These are phyloP conservation scores for Adansonia gregorii DNA, from an alignment of 441 rosid species.

Conservation along the genomic window DNA sequence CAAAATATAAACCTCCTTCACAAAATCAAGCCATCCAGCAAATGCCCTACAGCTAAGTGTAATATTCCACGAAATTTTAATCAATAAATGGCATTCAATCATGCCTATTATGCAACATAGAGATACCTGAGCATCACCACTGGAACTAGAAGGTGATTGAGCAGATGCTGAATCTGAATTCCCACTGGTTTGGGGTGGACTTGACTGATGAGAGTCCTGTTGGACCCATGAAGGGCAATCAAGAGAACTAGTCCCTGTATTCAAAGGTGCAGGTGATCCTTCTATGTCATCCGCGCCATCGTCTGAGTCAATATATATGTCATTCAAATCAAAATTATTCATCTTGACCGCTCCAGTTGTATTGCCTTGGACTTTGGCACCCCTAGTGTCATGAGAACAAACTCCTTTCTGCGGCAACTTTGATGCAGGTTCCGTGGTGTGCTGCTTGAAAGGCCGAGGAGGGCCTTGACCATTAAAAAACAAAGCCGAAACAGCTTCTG, in stretches of 20 bases:
- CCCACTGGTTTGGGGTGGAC: constrained; percentile 93
- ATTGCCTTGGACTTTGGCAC: constrained; percentile 43
- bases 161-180: constrained; percentile 96
- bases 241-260: constrained; percentile 63
- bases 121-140: constrained; percentile 81
- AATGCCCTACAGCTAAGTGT: not conserved
- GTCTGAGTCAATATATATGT: constrained; percentile 76
- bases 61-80: not conserved
- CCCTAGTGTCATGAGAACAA: constrained; percentile 34
- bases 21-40: not conserved
- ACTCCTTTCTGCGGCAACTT: constrained; percentile 49
- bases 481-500: constrained; percentile 48
- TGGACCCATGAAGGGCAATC: constrained; percentile 85
- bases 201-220: constrained; percentile 82
- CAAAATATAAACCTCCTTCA: constrained; percentile 7
- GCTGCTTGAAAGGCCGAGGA: constrained; percentile 47
- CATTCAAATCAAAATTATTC: constrained; percentile 92
- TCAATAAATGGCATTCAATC: not conserved
- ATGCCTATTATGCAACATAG: constrained; percentile 13
- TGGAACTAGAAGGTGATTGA: constrained; percentile 91
- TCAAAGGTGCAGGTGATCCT: constrained; percentile 66
- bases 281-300: constrained; percentile 77
- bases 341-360: constrained; percentile 53
- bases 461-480: constrained; percentile 52
- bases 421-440: constrained; percentile 42